Evolutionary conservation across 1,284 basidiomycete genomes (phyloP).

Genomic region (Paramarasmius palmivorus): DNA sequence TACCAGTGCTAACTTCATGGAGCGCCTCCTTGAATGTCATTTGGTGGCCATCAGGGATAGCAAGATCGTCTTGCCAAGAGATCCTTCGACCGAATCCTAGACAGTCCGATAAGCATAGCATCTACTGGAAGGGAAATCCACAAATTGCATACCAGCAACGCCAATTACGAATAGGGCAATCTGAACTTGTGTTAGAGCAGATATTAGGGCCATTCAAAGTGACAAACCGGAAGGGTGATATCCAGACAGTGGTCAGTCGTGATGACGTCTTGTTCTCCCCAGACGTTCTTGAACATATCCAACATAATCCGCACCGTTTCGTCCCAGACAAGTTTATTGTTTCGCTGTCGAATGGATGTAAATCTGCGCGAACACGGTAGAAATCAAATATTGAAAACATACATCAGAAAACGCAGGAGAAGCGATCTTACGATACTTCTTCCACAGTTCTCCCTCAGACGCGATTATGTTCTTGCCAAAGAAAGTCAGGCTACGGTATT

Average conservation of each 20-base stretch:
- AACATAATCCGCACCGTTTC: conserved; percentile 45
- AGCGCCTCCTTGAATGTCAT: conserved; percentile 61
- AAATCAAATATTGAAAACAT: too few species aligned
- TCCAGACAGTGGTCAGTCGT: conserved; percentile 36
- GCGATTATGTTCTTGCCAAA: conserved; percentile 4
- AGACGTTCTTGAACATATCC: conserved; percentile 41
- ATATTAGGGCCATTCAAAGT: background rate
- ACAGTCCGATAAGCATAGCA: conserved; percentile 1
- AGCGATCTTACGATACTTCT: conserved; percentile 6
- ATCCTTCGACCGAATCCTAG: conserved; percentile 56
- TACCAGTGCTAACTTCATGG: conserved; percentile 43
- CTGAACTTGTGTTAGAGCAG: conserved; percentile 26
- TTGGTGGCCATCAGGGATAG: conserved; percentile 43
- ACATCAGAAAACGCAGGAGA: conserved; percentile 7
- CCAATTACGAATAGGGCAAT: conserved; percentile 59
- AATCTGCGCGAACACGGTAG: conserved; percentile 26
- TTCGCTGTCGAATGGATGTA: conserved; percentile 33
- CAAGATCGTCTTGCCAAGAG: conserved; percentile 47
- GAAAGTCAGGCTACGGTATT: background rate
- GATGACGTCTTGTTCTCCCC: conserved; percentile 32
- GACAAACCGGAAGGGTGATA: conserved; percentile 48
- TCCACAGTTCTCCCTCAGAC: conserved; percentile 6
- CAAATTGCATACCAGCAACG: conserved; percentile 40
- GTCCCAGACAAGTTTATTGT: conserved; percentile 61
- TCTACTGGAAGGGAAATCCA: background rate